Percentiles rank a stretch among this genome's conserved stretches.
Evolutionary conservation across 1,284 basidiomycete species (phyloP).

Genomic region (Trametes versicolor): DNA sequence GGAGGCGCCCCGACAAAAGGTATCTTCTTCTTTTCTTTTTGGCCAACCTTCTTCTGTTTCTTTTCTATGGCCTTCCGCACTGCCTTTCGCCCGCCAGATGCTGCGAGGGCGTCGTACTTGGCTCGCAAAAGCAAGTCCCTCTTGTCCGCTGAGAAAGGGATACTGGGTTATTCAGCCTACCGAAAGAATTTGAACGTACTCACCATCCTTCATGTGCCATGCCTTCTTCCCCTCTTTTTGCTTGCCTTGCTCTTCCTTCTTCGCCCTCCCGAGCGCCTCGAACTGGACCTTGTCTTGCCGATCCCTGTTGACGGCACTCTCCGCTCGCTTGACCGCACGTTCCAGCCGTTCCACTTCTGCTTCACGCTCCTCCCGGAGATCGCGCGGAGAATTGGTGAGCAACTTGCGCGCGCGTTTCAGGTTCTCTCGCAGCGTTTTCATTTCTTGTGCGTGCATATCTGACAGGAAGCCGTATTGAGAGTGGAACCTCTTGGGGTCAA

Average conservation of each 20-base stretch:
- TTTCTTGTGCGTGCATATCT: conserved; percentile 74
- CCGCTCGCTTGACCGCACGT: conserved; percentile 77
- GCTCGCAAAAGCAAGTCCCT: conserved; percentile 78
- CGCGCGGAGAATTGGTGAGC: conserved; percentile 69
- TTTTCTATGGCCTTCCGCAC: conserved; percentile 91
- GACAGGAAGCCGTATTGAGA: conserved; percentile 85
- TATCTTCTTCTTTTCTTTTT: conserved; percentile 89
- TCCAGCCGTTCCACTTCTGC: conserved; percentile 83
- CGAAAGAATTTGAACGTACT: conserved; percentile 37
- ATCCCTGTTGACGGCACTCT: conserved; percentile 84
- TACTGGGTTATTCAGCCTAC: conserved; percentile 11
- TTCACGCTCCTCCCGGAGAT: conserved; percentile 71
- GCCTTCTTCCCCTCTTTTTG: conserved; percentile 77
- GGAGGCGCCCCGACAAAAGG: conserved; percentile 59
- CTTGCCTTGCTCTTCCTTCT: conserved; percentile 80
- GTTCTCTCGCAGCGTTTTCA: conserved; percentile 71
- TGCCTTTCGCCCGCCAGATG: conserved; percentile 78
- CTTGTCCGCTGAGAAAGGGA: conserved; percentile 72
- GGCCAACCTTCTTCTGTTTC: conserved; percentile 86
- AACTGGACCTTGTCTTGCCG: conserved; percentile 75
- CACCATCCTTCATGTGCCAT: conserved; percentile 92
- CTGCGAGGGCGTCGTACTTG: conserved; percentile 80
- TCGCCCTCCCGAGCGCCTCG: conserved; percentile 67
- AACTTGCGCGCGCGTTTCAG: conserved; percentile 77
- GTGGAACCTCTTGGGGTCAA: conserved; percentile 75